Evolutionary conservation across 371 early-diverging fungal species (phyloP).

Genomic region (Rhizopus arrhizus): DNA sequence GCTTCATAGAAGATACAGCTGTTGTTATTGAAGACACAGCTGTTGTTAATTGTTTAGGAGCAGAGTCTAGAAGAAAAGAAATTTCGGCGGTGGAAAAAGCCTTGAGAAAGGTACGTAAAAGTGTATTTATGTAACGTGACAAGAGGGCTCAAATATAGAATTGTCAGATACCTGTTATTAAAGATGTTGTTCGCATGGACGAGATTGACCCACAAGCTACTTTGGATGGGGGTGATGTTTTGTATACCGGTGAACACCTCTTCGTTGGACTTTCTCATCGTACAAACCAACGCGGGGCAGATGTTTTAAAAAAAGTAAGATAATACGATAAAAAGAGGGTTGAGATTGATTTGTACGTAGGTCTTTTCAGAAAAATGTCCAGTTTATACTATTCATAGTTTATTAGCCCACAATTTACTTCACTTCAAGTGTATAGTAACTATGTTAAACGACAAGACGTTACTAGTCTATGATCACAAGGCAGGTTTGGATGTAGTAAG

Average conservation of each 20-base stretch:
- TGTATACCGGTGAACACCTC: constrained; percentile 35
- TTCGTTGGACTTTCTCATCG: constrained; percentile 40
- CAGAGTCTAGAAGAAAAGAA: constrained; percentile 32
- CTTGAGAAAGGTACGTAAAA: constrained; percentile 15
- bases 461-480: constrained; percentile 30
- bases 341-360: neutral
- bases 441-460: constrained; percentile 14
- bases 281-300: constrained; percentile 34
- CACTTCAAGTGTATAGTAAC: constrained; percentile 43
- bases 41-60: constrained; percentile 33
- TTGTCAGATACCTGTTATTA: constrained; percentile 20
- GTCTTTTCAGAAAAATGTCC: constrained; percentile 22
- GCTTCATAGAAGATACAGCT: constrained; percentile 45
- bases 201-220: constrained; percentile 26
- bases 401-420: constrained; percentile 20
- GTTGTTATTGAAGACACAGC: constrained; percentile 29
- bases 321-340: neutral
- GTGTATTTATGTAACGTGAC: neutral
- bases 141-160: too few species aligned
- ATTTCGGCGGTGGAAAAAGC: constrained; percentile 25
- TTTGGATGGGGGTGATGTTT: constrained; percentile 44
- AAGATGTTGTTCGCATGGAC: constrained; percentile 27
- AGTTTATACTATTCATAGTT: constrained; percentile 20
- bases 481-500: constrained; percentile 24
- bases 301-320: constrained; percentile 22